A percentile compares a stretch with the other conserved stretches of the same genome.
phyloP scores from a whole-genome alignment of 495 filamentous ascomycete species.

The Bryoglossum gracile region DNA sequence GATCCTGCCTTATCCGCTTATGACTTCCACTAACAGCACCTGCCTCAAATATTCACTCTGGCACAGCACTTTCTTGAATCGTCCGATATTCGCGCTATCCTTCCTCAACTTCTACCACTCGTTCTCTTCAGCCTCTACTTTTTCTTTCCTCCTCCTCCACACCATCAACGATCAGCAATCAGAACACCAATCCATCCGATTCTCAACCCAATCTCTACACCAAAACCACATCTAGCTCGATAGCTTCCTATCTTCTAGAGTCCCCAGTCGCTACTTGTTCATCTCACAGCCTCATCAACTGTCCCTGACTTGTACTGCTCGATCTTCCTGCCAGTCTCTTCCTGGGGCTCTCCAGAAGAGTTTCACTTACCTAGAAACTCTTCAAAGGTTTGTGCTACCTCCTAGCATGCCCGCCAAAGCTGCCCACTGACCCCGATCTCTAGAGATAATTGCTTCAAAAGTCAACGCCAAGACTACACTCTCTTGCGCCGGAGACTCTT shows the following conservation, averaged over 20 bases:
- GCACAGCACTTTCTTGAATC: too few relatives aligned
- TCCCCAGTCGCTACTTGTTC: conserved; percentile 22
- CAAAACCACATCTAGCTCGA: conserved; percentile 24
- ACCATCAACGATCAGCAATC: conserved; percentile 15
- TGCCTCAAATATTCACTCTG: conserved; percentile 20
- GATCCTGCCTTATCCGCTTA: neutral
- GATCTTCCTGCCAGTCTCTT: neutral
- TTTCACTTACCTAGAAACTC: neutral
- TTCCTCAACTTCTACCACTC: conserved; percentile 14
- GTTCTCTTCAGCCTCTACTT: conserved; percentile 11
- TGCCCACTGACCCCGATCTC: neutral
- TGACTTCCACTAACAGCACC: conserved; percentile 3
- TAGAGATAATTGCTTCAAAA: conserved; percentile 13
- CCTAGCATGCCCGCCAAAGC: neutral
- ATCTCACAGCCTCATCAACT: conserved; percentile 11
- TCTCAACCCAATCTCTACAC: conserved; percentile 25
- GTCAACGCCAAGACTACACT: conserved; percentile 1
- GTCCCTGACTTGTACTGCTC: conserved; percentile 1
- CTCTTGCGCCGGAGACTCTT: conserved; percentile 8
- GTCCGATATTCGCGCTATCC: too few relatives aligned
- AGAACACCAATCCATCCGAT: conserved; percentile 17
- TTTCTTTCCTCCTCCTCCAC: conserved; percentile 9
- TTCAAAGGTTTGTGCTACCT: neutral
- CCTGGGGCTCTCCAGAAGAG: neutral
- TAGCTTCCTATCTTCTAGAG: conserved; percentile 29